phyloP scores from a whole-genome alignment of 2,329 filamentous ascomycete genomes.

The Dactylella cylindrospora region DNA sequence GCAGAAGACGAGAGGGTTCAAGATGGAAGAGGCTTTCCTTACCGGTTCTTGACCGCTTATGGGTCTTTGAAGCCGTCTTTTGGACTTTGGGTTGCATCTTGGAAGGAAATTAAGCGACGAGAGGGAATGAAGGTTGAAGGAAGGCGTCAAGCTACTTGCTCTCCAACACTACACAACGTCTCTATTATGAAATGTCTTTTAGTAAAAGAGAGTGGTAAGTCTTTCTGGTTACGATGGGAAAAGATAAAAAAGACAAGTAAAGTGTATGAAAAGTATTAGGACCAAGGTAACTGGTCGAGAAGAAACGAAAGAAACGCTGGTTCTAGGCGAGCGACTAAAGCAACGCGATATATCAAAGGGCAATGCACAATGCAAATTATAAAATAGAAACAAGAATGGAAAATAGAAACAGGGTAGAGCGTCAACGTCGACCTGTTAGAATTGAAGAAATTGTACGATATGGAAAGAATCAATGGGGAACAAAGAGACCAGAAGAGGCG shows the following conservation, averaged over 20 bases:
- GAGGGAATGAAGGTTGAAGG: slow-evolving; percentile 51
- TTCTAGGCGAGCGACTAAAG: slow-evolving; percentile 39
- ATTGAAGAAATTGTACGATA: slow-evolving; percentile 38
- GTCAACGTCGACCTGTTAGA: slow-evolving; percentile 45
- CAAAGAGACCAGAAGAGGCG: slow-evolving; percentile 21
- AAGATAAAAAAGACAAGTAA: no score
- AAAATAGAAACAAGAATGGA: slow-evolving; percentile 35
- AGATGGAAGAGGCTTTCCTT: slow-evolving; percentile 54
- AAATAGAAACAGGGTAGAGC: slow-evolving; percentile 43
- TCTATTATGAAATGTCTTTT: slow-evolving; percentile 23
- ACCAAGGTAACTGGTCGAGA: slow-evolving; percentile 20
- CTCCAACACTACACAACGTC: slow-evolving; percentile 40
- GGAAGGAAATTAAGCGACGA: slow-evolving; percentile 35
- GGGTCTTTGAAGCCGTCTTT: slow-evolving; percentile 80
- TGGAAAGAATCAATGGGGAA: slow-evolving; percentile 16
- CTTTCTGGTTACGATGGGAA: slow-evolving; percentile 29
- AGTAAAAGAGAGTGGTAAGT: slow-evolving; percentile 43
- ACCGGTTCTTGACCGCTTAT: slow-evolving; percentile 93
- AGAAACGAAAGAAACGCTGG: slow-evolving; percentile 9
- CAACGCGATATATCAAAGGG: slow-evolving; percentile 38
- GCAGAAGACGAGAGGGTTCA: slow-evolving; percentile 23
- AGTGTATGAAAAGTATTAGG: slow-evolving; percentile 15
- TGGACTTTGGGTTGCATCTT: slow-evolving; percentile 52
- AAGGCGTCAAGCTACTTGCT: slow-evolving; percentile 44
- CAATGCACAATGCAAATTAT: no score